Evolutionary conservation across 2,329 filamentous ascomycete genomes (phyloP).

Genomic region (Leptographium lundbergii): DNA sequence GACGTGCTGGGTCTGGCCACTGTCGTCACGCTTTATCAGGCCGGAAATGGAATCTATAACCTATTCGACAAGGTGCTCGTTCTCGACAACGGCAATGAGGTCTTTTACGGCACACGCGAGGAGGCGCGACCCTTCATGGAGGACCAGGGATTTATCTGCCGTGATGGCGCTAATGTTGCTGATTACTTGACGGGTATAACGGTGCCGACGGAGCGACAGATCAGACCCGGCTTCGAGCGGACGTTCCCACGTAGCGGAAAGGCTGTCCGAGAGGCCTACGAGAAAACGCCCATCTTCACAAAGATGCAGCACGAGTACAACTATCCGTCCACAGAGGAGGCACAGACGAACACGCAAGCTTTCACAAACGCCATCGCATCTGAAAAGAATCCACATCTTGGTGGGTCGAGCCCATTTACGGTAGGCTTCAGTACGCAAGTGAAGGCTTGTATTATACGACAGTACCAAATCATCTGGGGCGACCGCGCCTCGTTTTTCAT

Average conservation of each 20-base stretch:
- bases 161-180: slow-evolving; percentile 49
- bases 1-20: slow-evolving; percentile 49
- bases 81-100: slow-evolving; percentile 52
- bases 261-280: slow-evolving; percentile 45
- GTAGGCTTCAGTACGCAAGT: slow-evolving; percentile 58
- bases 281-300: slow-evolving; percentile 37
- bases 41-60: slow-evolving; percentile 50
- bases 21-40: slow-evolving; percentile 53
- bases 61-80: slow-evolving; percentile 66
- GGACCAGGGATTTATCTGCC: slow-evolving; percentile 51
- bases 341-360: slow-evolving; percentile 33
- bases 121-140: slow-evolving; percentile 54
- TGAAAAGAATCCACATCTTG: slow-evolving; percentile 12
- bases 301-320: slow-evolving; percentile 43
- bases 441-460: slow-evolving; percentile 51
- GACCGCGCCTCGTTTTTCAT: slow-evolving; percentile 64
- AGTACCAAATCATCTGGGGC: slow-evolving; percentile 68
- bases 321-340: slow-evolving; percentile 38
- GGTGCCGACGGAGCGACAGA: slow-evolving; percentile 59
- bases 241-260: slow-evolving; percentile 49
- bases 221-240: slow-evolving; percentile 52
- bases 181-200: slow-evolving; percentile 72
- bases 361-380: slow-evolving; percentile 43
- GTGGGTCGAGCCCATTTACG: slow-evolving; percentile 26
- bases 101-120: slow-evolving; percentile 50